Evolutionary conservation across 108 stramenopile genomes (phyloP), one percentile per base, ranked within the genome.

Genomic region (Skeletonema menzelii): DNA sequence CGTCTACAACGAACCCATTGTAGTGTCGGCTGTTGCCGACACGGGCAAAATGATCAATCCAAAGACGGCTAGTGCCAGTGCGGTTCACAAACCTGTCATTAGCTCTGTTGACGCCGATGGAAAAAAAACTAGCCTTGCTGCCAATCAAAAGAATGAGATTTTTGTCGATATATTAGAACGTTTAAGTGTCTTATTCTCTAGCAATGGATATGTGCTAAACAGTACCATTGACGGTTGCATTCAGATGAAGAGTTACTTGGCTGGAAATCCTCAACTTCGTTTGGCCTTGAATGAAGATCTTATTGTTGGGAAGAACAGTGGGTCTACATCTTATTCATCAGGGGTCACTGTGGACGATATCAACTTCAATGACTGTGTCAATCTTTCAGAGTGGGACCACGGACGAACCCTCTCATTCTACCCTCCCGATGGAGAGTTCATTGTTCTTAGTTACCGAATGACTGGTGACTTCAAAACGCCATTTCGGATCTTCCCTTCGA

Each of bases 131-230:
- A 73, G 77, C 22, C 31, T 82, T 31, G 69, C 68, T 28, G 31
- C 69, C 27, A 90, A 91, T 60, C 94, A 97, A 77, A 95, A 97
- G 83, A 99, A 99, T 82, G 99, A 99, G 77, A 99, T 99, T 44
- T 99, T 98, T 84, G 99, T 99, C 15, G 99, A 99, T 77, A 99
- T 99, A 82, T 74, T 99, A 44, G 99, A 99, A 85, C 86, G 98
- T 58, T 82, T 99, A 30, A 98, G 94, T 74, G 96, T 99, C 35
- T 80, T 99, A n/a, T 99, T 99, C 83, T 95, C 95, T 63, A 86
- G 91, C 69, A 98, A 91, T 70, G 99, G 99, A 11, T 98, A 98
- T 72, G 93, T 99, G 13, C 86, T 99, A 47, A 99, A 98, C 86
- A 95, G 93, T 59, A 94, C 96, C 67, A 98, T 99, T 69, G 99